phyloP scores from a whole-genome alignment of 2,329 filamentous ascomycete genomes.

The Sporothrix brunneoviolacea region DNA sequence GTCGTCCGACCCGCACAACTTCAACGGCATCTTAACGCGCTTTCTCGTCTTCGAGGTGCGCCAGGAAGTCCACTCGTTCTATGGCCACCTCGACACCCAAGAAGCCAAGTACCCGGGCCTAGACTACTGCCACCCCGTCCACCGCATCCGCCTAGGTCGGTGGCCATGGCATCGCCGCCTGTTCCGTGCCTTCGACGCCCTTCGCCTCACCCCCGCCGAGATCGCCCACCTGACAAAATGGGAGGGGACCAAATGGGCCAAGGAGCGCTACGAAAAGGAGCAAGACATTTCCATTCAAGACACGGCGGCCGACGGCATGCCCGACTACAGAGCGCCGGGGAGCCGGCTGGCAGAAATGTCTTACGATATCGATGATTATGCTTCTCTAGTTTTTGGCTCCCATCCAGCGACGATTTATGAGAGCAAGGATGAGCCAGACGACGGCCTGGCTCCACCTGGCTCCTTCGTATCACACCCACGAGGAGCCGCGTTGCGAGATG shows the following conservation, averaged over 20 bases:
- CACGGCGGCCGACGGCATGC: constrained; percentile 63
- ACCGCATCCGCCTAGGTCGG: constrained; percentile 69
- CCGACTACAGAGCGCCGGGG: constrained; percentile 50
- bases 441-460: background rate
- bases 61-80: constrained; percentile 71
- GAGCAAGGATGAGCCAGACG: background rate
- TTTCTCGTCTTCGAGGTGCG: constrained; percentile 71
- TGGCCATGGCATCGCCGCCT: constrained; percentile 71
- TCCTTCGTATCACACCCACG: background rate
- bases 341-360: constrained; percentile 22
- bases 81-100: constrained; percentile 69
- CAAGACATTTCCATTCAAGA: constrained; percentile 64
- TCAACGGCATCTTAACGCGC: constrained; percentile 62
- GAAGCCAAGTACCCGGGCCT: constrained; percentile 78
- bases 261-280: constrained; percentile 71
- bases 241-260: constrained; percentile 79
- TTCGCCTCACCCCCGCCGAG: constrained; percentile 62
- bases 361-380: background rate
- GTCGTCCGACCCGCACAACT: constrained; percentile 62
- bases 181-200: constrained; percentile 66
- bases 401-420: background rate
- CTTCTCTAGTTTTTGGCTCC: background rate
- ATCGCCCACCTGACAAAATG: constrained; percentile 69
- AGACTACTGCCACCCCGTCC: constrained; percentile 66
- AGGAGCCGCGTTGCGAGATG: background rate